These are phyloP conservation scores for Mortierella sp. DNA, from an alignment of 371 early-diverging fungal genomes.

Conservation along the genomic window DNA sequence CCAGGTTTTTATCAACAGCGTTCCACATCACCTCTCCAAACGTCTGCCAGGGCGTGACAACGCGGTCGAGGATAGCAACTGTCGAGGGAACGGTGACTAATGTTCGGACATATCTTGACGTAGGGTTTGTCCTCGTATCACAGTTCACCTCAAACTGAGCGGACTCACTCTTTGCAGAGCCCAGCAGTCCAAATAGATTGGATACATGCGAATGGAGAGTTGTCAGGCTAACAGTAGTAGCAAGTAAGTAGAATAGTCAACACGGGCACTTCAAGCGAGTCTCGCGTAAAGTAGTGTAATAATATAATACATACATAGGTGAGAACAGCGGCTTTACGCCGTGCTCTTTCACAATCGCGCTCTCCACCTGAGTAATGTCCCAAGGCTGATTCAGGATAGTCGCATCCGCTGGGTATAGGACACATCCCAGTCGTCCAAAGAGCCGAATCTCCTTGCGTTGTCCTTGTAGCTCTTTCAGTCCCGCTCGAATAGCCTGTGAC, in stretches of 20 bases:
- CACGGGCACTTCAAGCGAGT: no score
- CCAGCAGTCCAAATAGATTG: constrained; percentile 19
- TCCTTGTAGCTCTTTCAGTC: constrained; percentile 38
- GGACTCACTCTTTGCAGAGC: constrained; percentile 18
- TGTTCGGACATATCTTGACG: constrained; percentile 19
- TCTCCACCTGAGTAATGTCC: constrained; percentile 34
- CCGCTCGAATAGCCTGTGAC: constrained; percentile 17
- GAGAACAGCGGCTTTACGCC: constrained; percentile 17
- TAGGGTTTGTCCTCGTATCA: constrained; percentile 35
- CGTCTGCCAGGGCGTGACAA: constrained; percentile 49
- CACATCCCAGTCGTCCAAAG: constrained; percentile 34
- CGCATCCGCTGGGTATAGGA: constrained; percentile 13
- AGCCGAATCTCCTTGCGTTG: constrained; percentile 49
- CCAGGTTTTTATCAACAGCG: constrained; percentile 27
- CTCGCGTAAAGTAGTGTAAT: no score
- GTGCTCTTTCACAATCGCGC: constrained; percentile 7
- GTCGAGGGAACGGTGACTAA: constrained; percentile 31
- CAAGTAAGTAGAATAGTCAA: no score
- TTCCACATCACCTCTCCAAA: constrained; percentile 40
- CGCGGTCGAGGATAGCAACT: constrained; percentile 32
- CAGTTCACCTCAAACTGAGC: constrained; percentile 32
- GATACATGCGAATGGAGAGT: constrained; percentile 1
- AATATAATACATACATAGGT: constrained; percentile 24
- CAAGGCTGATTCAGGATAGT: constrained; percentile 5
- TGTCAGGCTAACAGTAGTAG: no score